Percentiles rank a stretch among this genome's conserved stretches.
Evolutionary conservation across 106 monocot species (phyloP).

Genomic region (Dioscorea dumetorum): DNA sequence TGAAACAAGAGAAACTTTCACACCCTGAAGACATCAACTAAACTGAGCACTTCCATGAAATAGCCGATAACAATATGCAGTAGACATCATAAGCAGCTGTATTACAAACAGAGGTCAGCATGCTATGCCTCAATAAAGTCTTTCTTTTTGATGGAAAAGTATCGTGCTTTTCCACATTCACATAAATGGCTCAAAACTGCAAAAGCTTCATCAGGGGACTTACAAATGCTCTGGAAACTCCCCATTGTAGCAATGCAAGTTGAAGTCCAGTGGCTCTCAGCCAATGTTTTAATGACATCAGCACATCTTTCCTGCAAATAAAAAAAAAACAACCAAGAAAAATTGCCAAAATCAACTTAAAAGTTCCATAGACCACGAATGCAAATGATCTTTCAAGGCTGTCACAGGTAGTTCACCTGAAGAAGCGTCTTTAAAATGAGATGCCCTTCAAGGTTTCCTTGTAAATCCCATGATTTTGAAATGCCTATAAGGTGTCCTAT

Average conservation of each 20-base stretch:
- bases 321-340: not conserved
- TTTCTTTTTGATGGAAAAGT: constrained; percentile 44
- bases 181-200: constrained; percentile 50
- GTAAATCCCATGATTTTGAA: constrained; percentile 21
- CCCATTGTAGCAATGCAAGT: constrained; percentile 69
- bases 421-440: constrained; percentile 62
- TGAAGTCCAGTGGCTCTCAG: constrained; percentile 67
- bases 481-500: constrained; percentile 25
- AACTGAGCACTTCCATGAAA: constrained; percentile 20
- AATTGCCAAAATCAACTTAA: not conserved
- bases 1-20: constrained; percentile 65
- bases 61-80: not conserved
- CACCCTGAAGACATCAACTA: constrained; percentile 60
- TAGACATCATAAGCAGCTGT: not conserved
- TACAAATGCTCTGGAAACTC: constrained; percentile 52
- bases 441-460: constrained; percentile 28
- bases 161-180: constrained; percentile 59
- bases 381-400: not conserved
- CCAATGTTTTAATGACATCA: constrained; percentile 40
- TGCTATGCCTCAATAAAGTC: constrained; percentile 63
- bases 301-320: constrained; percentile 55
- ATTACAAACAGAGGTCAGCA: not conserved
- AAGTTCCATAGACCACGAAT: not conserved
- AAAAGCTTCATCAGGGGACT: constrained; percentile 44
- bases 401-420: constrained; percentile 29